Evolutionary conservation across 306 rosid species (phyloP), one percentile per base, ranked within the genome.

Genomic region (Glycine latifolia): DNA sequence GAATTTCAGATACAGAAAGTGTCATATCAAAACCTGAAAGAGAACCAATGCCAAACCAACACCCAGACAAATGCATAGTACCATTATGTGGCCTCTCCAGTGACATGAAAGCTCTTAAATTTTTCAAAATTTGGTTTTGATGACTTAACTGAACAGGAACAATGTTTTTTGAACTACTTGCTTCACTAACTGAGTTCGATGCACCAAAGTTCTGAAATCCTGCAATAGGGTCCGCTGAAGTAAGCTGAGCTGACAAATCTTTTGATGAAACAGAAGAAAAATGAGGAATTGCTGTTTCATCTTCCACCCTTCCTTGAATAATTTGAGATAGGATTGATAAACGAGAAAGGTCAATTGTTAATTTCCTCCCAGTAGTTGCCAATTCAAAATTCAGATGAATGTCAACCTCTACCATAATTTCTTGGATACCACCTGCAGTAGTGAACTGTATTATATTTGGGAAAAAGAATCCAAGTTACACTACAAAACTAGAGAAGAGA

Each of bases 1-100:
- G 85, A 58, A 93, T 81, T 87, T 90, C 95, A 26, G 92, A 87
- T 46, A 90, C 77, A 87, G 99, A 90, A 87, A 93, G 85, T 8
- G 86, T 88, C 73, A 93, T 35, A 79, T 93, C 94, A 5, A 93
- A 90, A 66, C 91, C 89, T 52, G 83, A 86, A 67, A 89, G 79
- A 70, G 91, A 91, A 83, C 95, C 91, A 82, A 33, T 49, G 60
- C 99, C 99, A 61, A 62, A 59, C 94, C 97, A 95, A 80, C 79
- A 75, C 60, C 58, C 77, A 58, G 78, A 71, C 43, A 58, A 68
- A 69, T 82, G 88, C 76, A 81, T 60, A 78, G 83, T 75, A 60
- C 78, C 85, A 76, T 77, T 73, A 26, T 84, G 73, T 55, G 82
- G 81, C 88, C 84, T 86, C 87, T 93, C 92, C 55, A 87, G 85